A percentile compares a stretch with the other conserved stretches of the same genome.
These are phyloP conservation scores for Stephania cephalantha DNA, from an alignment of 164 flowering plant genomes.

Conservation along the genomic window DNA sequence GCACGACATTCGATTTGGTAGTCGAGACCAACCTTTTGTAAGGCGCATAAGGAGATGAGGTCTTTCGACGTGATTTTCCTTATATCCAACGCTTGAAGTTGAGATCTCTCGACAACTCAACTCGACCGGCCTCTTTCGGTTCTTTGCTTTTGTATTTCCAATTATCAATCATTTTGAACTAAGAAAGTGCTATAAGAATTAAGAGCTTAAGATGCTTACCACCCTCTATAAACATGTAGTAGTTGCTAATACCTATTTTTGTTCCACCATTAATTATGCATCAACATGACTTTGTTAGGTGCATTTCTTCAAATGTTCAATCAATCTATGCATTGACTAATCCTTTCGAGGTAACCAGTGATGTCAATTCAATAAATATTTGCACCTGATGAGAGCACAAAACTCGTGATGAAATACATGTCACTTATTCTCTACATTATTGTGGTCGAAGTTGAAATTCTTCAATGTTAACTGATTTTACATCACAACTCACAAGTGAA, in stretches of 20 bases:
- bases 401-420: neutral
- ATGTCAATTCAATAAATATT: neutral
- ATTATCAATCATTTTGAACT: neutral
- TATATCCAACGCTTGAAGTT: too few relatives aligned
- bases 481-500: neutral
- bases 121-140: neutral
- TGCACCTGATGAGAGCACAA: neutral
- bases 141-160: neutral
- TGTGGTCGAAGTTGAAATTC: neutral
- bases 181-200: neutral
- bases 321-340: conserved; percentile 1
- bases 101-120: too few relatives aligned
- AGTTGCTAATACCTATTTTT: neutral
- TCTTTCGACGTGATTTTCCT: too few relatives aligned
- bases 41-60: too few relatives aligned
- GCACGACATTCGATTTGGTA: neutral
- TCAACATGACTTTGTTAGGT: neutral
- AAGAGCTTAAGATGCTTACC: neutral
- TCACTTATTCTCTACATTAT: neutral
- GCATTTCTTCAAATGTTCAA: conserved; percentile 2
- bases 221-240: neutral
- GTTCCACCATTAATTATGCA: neutral
- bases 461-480: neutral
- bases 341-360: neutral
- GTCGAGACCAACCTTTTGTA: too few relatives aligned